Conservation (phyloP, 2,329 filamentous ascomycete species). For the Trichocomaceae sp. region DNA sequence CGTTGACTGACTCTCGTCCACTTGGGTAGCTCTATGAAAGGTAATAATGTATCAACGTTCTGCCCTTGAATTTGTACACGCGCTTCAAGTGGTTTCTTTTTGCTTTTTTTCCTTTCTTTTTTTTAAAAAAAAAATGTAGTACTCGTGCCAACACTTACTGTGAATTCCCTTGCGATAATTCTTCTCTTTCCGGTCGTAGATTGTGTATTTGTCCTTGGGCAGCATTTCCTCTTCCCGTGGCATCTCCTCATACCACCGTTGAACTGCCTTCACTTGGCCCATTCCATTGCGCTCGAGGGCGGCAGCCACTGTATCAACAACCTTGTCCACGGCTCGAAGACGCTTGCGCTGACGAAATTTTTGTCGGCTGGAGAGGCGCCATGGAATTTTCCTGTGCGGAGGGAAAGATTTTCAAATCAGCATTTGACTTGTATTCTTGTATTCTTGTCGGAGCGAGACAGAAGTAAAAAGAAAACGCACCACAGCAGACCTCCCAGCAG, state of each 20-base stretch:
- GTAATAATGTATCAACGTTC: constrained; percentile 8
- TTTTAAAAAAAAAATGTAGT: too few species aligned
- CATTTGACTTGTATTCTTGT: not conserved
- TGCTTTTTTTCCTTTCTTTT: too few species aligned
- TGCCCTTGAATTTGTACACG: not conserved
- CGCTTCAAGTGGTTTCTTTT: not conserved
- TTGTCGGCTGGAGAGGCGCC: constrained; percentile 86
- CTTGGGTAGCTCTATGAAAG: constrained; percentile 64
- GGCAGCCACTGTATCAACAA: constrained; percentile 75
- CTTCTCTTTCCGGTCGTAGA: constrained; percentile 95
- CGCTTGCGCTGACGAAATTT: constrained; percentile 81
- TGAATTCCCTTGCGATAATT: constrained; percentile 95
- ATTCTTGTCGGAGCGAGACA: not conserved
- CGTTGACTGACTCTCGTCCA: constrained; percentile 95
- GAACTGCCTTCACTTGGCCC: constrained; percentile 65
- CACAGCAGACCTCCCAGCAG: constrained; percentile 77
- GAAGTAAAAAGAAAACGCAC: constrained; percentile 43
- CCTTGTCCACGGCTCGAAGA: constrained; percentile 74
- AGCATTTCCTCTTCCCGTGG: constrained; percentile 93
- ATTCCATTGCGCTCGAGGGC: constrained; percentile 69
- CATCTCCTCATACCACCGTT: constrained; percentile 94
- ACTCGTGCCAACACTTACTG: constrained; percentile 60
- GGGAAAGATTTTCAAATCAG: constrained; percentile 14
- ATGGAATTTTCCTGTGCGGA: constrained; percentile 77
- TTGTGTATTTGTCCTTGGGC: constrained; percentile 92